Percentiles rank a stretch among this genome's conserved stretches.
phyloP scores from a whole-genome alignment of 2,329 filamentous ascomycete genomes.

The Pezicula radicicola region DNA sequence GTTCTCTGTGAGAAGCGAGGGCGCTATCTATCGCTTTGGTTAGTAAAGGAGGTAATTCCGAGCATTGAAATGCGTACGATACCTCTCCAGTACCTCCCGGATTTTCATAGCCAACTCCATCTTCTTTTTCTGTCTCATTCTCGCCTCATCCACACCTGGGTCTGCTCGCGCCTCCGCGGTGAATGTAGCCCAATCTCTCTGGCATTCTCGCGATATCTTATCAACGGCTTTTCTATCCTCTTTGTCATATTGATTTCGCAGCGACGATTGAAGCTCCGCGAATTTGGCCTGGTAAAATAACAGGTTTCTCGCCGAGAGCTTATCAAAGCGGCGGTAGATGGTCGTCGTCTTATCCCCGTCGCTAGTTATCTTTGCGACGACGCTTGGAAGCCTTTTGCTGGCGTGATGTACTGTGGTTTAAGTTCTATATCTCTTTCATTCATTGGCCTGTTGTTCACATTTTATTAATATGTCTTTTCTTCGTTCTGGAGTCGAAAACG shows the following conservation, averaged over 20 bases:
- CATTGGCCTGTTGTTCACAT: too few species aligned
- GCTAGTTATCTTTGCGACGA: constrained; percentile 11
- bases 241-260: constrained; percentile 9
- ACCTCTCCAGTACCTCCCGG: constrained; percentile 11
- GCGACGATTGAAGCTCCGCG: constrained; percentile 13
- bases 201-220: constrained; percentile 5
- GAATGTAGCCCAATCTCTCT: constrained; percentile 11
- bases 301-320: constrained; percentile 16
- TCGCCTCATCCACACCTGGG: neutral
- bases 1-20: constrained; percentile 11
- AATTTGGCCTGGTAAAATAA: constrained; percentile 16
- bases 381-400: constrained; percentile 9
- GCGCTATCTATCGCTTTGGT: constrained; percentile 7
- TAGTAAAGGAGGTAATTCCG: neutral
- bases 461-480: neutral
- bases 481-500: neutral
- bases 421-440: neutral
- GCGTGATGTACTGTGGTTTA: neutral
- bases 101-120: constrained; percentile 13
- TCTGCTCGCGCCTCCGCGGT: neutral
- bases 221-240: constrained; percentile 5
- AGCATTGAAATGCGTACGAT: constrained; percentile 8
- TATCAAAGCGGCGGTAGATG: constrained; percentile 18
- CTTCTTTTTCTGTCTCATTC: constrained; percentile 3
- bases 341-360: constrained; percentile 15